A percentile compares a stretch with the other conserved stretches of the same genome.
These are phyloP conservation scores for Fraxinus velutina DNA, from an alignment of 305 asterid species.

Conservation along the genomic window DNA sequence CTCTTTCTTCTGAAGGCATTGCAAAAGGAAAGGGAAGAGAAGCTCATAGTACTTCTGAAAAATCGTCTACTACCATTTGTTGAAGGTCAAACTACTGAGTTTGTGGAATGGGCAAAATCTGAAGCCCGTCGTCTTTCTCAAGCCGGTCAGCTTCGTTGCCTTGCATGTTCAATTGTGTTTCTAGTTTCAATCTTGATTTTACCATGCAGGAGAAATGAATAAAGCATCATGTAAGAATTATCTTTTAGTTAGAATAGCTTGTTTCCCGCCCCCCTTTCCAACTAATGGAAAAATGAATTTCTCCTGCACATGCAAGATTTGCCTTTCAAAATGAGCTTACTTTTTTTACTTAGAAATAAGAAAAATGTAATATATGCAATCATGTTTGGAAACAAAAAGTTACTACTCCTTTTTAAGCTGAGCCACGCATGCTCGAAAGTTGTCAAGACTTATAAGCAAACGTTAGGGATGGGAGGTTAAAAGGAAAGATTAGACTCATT, in stretches of 20 bases:
- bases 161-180: not conserved
- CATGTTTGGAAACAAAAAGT: not conserved
- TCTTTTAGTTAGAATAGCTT: not conserved
- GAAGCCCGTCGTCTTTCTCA: constrained; percentile 72
- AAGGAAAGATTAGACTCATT: not conserved
- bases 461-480: not conserved
- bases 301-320: not conserved
- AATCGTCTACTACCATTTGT: constrained; percentile 62
- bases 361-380: not conserved
- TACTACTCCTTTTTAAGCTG: not conserved
- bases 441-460: not conserved
- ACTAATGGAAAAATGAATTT: not conserved
- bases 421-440: not conserved
- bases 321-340: not conserved
- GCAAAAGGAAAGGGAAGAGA: constrained; percentile 77
- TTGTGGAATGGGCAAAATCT: constrained; percentile 52
- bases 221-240: not conserved
- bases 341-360: not conserved
- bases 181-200: not conserved
- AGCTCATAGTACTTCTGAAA: constrained; percentile 49
- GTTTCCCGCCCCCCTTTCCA: not conserved
- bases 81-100: constrained; percentile 55
- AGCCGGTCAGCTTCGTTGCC: constrained; percentile 42
- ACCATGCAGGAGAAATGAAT: constrained; percentile 5
- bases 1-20: constrained; percentile 38